A percentile compares a stretch with the other conserved stretches of the same genome.
These are phyloP conservation scores for Rosa persica DNA, from an alignment of 306 rosid species.

Conservation along the genomic window DNA sequence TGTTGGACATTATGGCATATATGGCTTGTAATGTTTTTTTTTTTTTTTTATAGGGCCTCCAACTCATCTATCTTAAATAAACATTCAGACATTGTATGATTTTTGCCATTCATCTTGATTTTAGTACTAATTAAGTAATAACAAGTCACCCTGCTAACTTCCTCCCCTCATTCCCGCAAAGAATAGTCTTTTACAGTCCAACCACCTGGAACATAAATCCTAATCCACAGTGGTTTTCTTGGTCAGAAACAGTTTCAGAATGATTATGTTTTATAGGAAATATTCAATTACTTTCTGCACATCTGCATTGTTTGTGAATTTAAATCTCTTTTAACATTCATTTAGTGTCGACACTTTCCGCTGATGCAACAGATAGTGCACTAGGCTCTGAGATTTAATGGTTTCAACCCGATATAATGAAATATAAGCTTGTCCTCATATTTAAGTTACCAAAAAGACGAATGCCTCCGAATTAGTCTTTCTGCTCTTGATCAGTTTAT, in stretches of 20 bases:
- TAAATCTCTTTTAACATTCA: neutral
- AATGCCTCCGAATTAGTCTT: neutral
- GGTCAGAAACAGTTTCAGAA: neutral
- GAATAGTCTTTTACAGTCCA: neutral
- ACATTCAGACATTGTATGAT: neutral
- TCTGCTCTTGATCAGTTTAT: neutral
- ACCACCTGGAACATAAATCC: neutral
- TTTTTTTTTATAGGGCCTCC: neutral
- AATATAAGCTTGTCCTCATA: neutral
- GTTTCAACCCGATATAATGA: neutral
- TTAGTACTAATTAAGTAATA: neutral
- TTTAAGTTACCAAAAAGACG: neutral
- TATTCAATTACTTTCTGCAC: neutral
- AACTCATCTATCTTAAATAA: neutral
- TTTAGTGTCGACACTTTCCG: neutral
- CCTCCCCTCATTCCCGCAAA: neutral
- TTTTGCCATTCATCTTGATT: neutral
- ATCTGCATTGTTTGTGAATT: constrained; percentile 3
- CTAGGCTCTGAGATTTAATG: neutral
- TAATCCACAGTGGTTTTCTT: neutral
- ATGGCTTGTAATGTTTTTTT: constrained; percentile 3
- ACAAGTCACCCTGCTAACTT: neutral
- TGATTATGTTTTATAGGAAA: neutral
- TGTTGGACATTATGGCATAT: neutral
- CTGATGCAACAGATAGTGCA: neutral